Evolutionary conservation across 2,329 filamentous ascomycete species (phyloP).

Genomic region (Trichoderma sp.): DNA sequence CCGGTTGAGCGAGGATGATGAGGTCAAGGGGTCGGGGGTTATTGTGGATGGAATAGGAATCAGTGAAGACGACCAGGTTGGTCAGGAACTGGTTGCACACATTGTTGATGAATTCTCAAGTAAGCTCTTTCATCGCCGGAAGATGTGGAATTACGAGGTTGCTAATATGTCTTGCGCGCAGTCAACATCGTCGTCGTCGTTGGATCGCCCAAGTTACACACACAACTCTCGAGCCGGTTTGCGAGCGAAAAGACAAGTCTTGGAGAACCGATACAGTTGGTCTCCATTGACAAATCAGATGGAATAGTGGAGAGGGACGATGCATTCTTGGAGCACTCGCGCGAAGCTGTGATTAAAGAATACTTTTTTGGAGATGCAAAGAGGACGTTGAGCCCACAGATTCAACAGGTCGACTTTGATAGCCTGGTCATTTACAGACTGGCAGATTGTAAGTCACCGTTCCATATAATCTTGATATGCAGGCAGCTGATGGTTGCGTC

Average conservation of each 20-base stretch:
- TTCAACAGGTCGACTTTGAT: constrained; percentile 76
- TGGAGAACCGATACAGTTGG: constrained; percentile 68
- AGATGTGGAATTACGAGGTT: not conserved
- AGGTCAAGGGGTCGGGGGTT: constrained; percentile 69
- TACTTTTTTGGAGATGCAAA: constrained; percentile 90
- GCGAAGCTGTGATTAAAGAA: constrained; percentile 76
- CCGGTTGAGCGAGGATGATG: constrained; percentile 70
- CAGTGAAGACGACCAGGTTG: constrained; percentile 61
- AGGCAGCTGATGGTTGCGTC: not conserved
- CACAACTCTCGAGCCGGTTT: constrained; percentile 70
- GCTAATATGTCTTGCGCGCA: constrained; percentile 26
- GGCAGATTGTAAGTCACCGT: constrained; percentile 50
- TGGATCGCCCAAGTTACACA: constrained; percentile 72
- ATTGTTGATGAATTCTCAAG: constrained; percentile 58
- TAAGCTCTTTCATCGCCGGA: constrained; percentile 25
- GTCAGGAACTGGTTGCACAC: constrained; percentile 76
- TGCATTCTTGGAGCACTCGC: constrained; percentile 66
- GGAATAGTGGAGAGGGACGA: constrained; percentile 77
- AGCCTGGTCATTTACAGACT: constrained; percentile 71
- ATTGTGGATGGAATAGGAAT: constrained; percentile 80
- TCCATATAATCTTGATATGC: not conserved
- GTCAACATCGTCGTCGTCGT: constrained; percentile 81
- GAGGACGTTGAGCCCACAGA: constrained; percentile 79
- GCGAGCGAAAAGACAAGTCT: constrained; percentile 50
- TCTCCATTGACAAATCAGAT: constrained; percentile 79